Evolutionary conservation across 2,329 filamentous ascomycete genomes (phyloP).

Genomic region (Cercospora brassicicola): DNA sequence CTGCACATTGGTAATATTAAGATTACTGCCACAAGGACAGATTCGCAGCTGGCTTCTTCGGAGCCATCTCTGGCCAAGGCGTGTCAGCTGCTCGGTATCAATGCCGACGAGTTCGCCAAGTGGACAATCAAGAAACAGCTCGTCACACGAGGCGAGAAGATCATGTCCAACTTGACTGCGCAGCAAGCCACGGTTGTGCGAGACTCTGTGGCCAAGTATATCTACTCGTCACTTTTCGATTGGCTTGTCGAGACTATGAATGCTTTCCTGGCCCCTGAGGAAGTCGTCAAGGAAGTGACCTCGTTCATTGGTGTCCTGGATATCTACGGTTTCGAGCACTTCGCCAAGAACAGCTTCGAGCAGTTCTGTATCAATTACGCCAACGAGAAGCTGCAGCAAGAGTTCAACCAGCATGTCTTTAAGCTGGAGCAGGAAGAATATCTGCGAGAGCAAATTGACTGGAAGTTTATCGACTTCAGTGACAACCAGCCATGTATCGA

Average conservation of each 20-base stretch:
- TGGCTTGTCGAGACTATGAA: conserved; percentile 99
- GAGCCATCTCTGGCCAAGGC: conserved; percentile 83
- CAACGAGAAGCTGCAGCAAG: conserved; percentile 98
- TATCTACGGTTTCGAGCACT: conserved; percentile 99
- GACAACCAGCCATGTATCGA: conserved; percentile 99
- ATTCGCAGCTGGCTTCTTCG: conserved; percentile 75
- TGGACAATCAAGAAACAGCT: conserved; percentile 99
- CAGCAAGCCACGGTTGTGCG: conserved; percentile 91
- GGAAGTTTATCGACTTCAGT: conserved; percentile 99
- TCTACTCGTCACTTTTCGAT: conserved; percentile 97
- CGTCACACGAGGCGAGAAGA: conserved; percentile 94
- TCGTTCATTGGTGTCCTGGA: conserved; percentile 98
- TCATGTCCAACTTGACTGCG: conserved; percentile 89
- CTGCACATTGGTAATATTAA: conserved; percentile 96
- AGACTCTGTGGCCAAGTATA: conserved; percentile 97
- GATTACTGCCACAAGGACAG: conserved; percentile 84
- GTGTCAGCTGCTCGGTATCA: conserved; percentile 81
- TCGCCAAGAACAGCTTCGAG: conserved; percentile 99
- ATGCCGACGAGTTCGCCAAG: conserved; percentile 82
- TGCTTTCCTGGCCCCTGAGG: conserved; percentile 80
- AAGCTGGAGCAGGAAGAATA: conserved; percentile 99
- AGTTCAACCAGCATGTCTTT: conserved; percentile 99
- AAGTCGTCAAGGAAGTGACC: conserved; percentile 75
- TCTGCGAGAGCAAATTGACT: conserved; percentile 91
- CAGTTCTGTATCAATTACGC: conserved; percentile 99